Base-by-base conservation (phyloP, 2,329 filamentous ascomycete species). In the Venturia carpophila region DNA sequence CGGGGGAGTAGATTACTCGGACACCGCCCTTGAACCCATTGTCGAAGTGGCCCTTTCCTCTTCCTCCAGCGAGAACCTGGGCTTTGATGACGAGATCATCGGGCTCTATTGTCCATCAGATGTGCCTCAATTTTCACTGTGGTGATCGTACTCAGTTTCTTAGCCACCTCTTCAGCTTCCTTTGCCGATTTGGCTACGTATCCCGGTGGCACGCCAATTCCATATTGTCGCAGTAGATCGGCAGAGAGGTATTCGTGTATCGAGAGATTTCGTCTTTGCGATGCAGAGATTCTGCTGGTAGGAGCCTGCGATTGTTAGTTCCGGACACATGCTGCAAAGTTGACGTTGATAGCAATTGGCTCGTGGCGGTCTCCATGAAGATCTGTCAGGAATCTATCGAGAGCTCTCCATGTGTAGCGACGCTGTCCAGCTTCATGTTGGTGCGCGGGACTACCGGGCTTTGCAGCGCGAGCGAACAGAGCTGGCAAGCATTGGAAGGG, bases 21-120 rank as follows among this genome's bases (percentile, higher is more conserved):
- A 99, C 94, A 82, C 94, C 94, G 74, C 94, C 94, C 85, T 99
- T 99, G 77, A 99, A 88, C 73, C 94, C 94, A 80, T 97, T 97
- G 82, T 96, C 92, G 76, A 99, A 99, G 72, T 87, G 88, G 72
- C 94, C 94, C 84, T 99, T 99, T 80, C 94, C 94, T 83, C 94
- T 90, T 70, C 94, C 94, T 80, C 94, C 94, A 68, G 94, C 94
- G 69, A 99, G 89, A 68, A 99, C 94, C 83, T 99, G 94, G 68
- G 94, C 94, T 86, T 99, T 99, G 85, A 99, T 97, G 72, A 99
- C 94, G 87, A 97, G 93, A 78, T 99, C 94, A 76, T 96, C 93
- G 73, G 84, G 84, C 71, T 84, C 89, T 82, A 72, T 67, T 68
- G 71, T 71, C 66, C 67, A 37, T 52, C 62, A 64, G 60, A 61